phyloP scores from a whole-genome alignment of 345 rosid genomes.

The Rhizophora mangle region DNA sequence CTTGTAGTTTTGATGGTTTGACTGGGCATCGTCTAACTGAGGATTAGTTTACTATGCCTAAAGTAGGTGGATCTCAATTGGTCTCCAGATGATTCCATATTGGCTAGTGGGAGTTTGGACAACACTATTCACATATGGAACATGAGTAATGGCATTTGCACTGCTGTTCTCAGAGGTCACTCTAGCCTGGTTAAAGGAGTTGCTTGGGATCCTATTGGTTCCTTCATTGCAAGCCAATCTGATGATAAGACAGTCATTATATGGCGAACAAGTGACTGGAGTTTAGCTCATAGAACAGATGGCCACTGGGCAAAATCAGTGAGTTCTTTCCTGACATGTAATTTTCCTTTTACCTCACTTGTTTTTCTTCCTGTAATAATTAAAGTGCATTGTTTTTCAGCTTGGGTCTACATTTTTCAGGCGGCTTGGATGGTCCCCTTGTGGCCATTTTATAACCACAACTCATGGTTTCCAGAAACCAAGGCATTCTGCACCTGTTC shows the following conservation, averaged over 20 bases:
- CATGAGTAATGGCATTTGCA: slow-evolving; percentile 89
- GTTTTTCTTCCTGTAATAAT: slow-evolving; percentile 20
- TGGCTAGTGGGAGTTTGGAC: slow-evolving; percentile 98
- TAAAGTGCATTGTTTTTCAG: slow-evolving; percentile 38
- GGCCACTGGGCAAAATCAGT: slow-evolving; percentile 99
- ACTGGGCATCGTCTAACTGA: slow-evolving; percentile 38
- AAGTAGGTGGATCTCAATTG: slow-evolving; percentile 99
- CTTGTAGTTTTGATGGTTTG: slow-evolving; percentile 16
- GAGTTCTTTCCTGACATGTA: slow-evolving; percentile 20
- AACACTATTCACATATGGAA: slow-evolving; percentile 95
- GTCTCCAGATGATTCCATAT: slow-evolving; percentile 96
- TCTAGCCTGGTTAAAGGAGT: slow-evolving; percentile 97
- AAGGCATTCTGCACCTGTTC: slow-evolving; percentile 99
- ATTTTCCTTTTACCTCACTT: slow-evolving; percentile 3
- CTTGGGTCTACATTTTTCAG: slow-evolving; percentile 98
- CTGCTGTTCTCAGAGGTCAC: slow-evolving; percentile 96
- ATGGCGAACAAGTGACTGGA: slow-evolving; percentile 99
- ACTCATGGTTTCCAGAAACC: slow-evolving; percentile 99
- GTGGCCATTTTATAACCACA: slow-evolving; percentile 97
- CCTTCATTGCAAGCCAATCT: slow-evolving; percentile 97
- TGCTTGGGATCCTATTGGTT: slow-evolving; percentile 97
- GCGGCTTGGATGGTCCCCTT: slow-evolving; percentile 99
- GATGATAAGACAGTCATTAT: slow-evolving; percentile 98
- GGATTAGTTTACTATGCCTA: slow-evolving; percentile 44
- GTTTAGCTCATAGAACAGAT: slow-evolving; percentile 86